Evolutionary conservation across 2,329 filamentous ascomycete genomes (phyloP), one percentile per base, ranked within the genome.

Genomic region (Lachnellula occidentalis): DNA sequence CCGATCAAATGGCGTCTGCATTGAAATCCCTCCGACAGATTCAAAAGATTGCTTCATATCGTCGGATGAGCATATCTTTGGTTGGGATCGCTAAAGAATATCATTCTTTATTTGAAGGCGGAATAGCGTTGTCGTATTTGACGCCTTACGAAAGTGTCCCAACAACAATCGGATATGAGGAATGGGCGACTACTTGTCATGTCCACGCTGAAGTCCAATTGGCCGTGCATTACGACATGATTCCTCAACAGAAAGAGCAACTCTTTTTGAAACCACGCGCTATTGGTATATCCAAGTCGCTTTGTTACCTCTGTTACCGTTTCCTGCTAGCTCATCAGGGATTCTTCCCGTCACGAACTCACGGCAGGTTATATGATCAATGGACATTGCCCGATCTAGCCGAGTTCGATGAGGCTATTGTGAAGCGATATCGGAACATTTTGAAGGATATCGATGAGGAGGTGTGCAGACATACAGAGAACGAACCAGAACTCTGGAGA

Each of bases 191-290:
- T 2, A 51, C 53, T 43, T 55, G 53, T 34, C 53, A 58, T 47
- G 53, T 58, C 15, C 56, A 58, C 34, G 56, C 53, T 12, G 56
- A 58, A 22, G 50, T 58, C 5, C 56, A 58, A 36, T 22, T 58
- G 2, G 47, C 42, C 17, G 53, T 55, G 7, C 42, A 55, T 43
- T 58, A 58, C 48, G 56, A 58, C 22, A 47, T 55, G 4, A 4
- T 34, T 4, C 42, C 9, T 34, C 51, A 41, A 22, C 11, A 19
- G 11, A 17, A 9, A 21, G 9, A 46, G 34, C 21, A 22, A 34
- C 12, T 42, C 8, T 42, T 47, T 22, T 31, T 41, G 7, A 21
- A 15, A 19, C 53, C 53, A 27, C 50, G 53, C 45, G 34, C 31
- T n/a, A 58, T 58, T 15, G 56, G 56, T 4, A 51, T 50, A 4